Percentiles rank a stretch among this genome's conserved stretches.
phyloP scores from a whole-genome alignment of 495 filamentous ascomycete species.

The Geoglossum glabrum region DNA sequence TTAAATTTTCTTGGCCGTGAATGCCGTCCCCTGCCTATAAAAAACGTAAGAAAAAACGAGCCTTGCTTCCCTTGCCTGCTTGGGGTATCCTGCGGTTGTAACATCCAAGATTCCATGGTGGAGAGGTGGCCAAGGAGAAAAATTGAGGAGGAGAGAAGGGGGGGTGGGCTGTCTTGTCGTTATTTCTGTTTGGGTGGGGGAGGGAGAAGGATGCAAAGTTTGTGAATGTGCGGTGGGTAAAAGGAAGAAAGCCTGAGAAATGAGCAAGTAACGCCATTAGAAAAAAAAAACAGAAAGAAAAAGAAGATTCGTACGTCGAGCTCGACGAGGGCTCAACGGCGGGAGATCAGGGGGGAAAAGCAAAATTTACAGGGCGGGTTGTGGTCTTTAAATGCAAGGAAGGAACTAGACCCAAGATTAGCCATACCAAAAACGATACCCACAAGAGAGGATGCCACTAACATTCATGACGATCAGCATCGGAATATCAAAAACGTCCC shows the following conservation, averaged over 20 bases:
- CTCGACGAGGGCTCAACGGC: neutral
- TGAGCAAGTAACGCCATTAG: neutral
- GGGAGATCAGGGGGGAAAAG: neutral
- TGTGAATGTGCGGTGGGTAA: too few species aligned
- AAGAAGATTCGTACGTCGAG: neutral
- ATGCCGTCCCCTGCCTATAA: too few species aligned
- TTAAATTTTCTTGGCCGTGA: too few species aligned
- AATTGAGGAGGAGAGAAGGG: too few species aligned
- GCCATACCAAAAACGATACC: neutral
- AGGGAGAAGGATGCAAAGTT: too few species aligned
- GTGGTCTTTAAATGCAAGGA: neutral
- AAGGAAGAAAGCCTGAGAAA: neutral
- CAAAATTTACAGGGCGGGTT: neutral
- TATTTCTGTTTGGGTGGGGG: too few species aligned
- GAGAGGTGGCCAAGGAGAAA: too few species aligned
- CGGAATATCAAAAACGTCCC: conserved; percentile 95
- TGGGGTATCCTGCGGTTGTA: too few species aligned
- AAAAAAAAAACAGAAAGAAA: neutral
- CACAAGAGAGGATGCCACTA: conserved; percentile 13
- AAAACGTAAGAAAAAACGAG: too few species aligned
- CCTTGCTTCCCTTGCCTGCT: too few species aligned
- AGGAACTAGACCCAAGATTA: neutral
- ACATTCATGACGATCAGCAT: conserved; percentile 97
- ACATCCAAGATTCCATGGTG: too few species aligned
- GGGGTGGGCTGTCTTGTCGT: too few species aligned